These are phyloP conservation scores for Mycena metata DNA, from an alignment of 768 basidiomycete species.

Conservation along the genomic window DNA sequence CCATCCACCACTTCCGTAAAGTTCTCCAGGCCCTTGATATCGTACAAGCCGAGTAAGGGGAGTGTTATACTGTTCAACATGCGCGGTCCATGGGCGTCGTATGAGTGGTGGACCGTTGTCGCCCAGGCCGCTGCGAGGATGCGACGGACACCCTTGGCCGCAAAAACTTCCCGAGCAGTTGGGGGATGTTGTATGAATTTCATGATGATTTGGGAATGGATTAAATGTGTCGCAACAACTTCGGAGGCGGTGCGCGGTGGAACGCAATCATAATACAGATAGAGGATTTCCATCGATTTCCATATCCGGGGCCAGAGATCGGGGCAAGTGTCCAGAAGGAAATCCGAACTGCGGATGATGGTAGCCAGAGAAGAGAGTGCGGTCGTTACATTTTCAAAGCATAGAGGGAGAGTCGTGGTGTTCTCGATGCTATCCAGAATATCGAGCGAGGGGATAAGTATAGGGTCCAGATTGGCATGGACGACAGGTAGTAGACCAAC, in stretches of 20 bases:
- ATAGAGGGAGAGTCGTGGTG: constrained; percentile 2
- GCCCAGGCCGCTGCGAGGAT: constrained; percentile 17
- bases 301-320: constrained; percentile 22
- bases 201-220: constrained; percentile 17
- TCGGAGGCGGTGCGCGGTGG: constrained; percentile 5
- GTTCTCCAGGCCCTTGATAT: constrained; percentile 10
- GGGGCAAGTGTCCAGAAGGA: constrained; percentile 15
- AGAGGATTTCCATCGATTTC: constrained; percentile 24
- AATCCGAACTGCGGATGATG: constrained; percentile 6
- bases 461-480: constrained; percentile 27
- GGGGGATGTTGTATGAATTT: constrained; percentile 20
- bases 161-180: constrained; percentile 7
- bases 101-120: constrained; percentile 8
- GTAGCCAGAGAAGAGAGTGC: constrained; percentile 11
- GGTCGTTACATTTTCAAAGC: constrained; percentile 13
- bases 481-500: constrained; percentile 20
- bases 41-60: constrained; percentile 19
- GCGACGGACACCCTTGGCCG: constrained; percentile 21
- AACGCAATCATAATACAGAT: constrained; percentile 13
- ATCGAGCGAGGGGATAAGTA: constrained; percentile 18
- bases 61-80: constrained; percentile 16
- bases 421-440: constrained; percentile 16
- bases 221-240: constrained; percentile 12
- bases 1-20: constrained; percentile 18
- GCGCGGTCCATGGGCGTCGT: constrained; percentile 13